Base-by-base conservation (phyloP, 208 protist species). In the Crithidia thermophila region DNA sequence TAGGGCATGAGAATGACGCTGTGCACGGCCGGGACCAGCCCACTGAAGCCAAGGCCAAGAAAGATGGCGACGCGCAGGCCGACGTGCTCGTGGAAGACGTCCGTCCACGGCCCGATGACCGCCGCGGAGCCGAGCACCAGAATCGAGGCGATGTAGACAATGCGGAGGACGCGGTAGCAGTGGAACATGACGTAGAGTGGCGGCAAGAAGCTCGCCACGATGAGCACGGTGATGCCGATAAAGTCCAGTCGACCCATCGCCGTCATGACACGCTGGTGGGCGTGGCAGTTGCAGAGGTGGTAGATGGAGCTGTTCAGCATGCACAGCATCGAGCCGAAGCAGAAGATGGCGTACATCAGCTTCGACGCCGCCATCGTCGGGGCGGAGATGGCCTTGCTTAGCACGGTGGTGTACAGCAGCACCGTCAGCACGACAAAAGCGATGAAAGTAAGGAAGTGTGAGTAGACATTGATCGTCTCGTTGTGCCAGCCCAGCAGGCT, bases 381-480 rank as follows among this genome's bases (percentile, higher is more conserved):
- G n/a, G 31, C 61, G 3, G 53, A 16, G 30, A 71, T 60, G 27
- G 51, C 65, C n/a, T 64, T 74, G 53, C 69, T 61, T 11, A 64
- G 53, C 42, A 82, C 39, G n/a, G 67, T 70, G 10, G 61, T 65
- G 70, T 87, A 88, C 0, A 94, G 34, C 8, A 82, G 39, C n/a
- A 82, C 46, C 5, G 79, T 80, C n/a, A 94, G 34, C 25, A 70
- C 55, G 16, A 88, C 31, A 75, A 93, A 94, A 37, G 76, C 28
- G 40, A 96, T 7, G 43, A 88, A 88, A 8, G 85, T 86, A 31
- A 82, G 16, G 14, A 84, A 64, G 74, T 96, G 91, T 16, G 85
- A 85, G 82, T 82, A 93, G 4, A 96, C 65, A 69, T 96, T 96
- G 47, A 93, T 63, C n/a, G 88, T 87, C 69, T 96, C 91, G 72